Percentiles rank a stretch among this genome's conserved stretches.
Conservation (phyloP, 2,329 filamentous ascomycete genomes). For the Colletotrichum zoysiae region DNA sequence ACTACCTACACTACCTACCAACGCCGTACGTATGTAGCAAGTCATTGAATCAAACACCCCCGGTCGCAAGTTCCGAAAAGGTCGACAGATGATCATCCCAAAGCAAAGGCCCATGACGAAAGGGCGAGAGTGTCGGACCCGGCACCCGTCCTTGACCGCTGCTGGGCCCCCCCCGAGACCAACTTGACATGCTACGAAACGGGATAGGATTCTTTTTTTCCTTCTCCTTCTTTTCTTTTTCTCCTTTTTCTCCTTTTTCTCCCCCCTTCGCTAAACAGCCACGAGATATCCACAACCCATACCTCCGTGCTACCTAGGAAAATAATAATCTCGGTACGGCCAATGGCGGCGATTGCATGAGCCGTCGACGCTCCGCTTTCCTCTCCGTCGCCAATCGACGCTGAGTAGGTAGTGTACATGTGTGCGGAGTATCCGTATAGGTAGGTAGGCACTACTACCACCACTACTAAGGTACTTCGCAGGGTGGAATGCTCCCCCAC, state of each 20-base stretch:
- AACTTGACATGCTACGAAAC: not conserved
- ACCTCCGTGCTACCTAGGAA: not conserved
- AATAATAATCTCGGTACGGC: constrained; percentile 3
- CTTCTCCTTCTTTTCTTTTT: not conserved
- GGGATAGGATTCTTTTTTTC: not conserved
- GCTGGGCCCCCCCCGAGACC: not conserved
- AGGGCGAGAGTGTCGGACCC: constrained; percentile 8
- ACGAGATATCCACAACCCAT: not conserved
- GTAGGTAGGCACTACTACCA: no score
- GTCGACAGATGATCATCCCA: not conserved
- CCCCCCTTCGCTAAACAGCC: not conserved
- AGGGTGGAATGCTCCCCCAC: constrained; percentile 20
- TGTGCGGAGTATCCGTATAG: no score
- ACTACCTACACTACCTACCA: no score
- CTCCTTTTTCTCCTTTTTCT: not conserved
- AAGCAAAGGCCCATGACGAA: constrained; percentile 8
- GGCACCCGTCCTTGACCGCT: constrained; percentile 13
- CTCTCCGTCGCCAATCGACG: constrained; percentile 22
- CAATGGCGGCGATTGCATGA: constrained; percentile 30
- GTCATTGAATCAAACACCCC: not conserved
- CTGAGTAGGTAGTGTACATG: constrained; percentile 29
- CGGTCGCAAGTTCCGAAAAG: constrained; percentile 2
- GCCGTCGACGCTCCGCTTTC: not conserved
- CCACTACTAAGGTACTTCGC: no score
- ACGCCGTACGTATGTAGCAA: not conserved